Evolutionary conservation across 148 eudicot species (phyloP).

Genomic region (Amaranthus palmeri): DNA sequence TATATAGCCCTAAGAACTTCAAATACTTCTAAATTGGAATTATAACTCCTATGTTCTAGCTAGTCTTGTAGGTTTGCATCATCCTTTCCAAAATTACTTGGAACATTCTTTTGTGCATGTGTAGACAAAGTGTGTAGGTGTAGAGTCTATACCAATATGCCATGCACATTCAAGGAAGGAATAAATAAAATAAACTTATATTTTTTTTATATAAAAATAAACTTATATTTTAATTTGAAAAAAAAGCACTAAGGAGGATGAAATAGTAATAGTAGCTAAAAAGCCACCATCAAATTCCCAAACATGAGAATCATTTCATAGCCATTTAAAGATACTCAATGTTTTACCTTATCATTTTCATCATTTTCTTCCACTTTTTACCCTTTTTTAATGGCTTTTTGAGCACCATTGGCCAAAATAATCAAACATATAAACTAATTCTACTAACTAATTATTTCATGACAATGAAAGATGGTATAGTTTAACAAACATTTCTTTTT

Average conservation of each 20-base stretch:
- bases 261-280: neutral
- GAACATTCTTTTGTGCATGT: conserved; percentile 1
- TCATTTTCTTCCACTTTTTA: conserved; percentile 13
- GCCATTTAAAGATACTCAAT: conserved; percentile 1
- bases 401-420: neutral
- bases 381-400: conserved; percentile 12
- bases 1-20: no score
- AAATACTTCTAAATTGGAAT: no score
- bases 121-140: neutral
- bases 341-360: conserved; percentile 15
- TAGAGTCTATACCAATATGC: no score
- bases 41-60: no score
- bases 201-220: no score
- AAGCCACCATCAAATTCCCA: conserved; percentile 19
- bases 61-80: no score
- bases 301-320: conserved; percentile 21
- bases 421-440: neutral
- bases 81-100: no score
- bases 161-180: conserved; percentile 11
- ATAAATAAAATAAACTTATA: neutral
- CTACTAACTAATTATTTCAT: conserved; percentile 11
- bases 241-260: neutral
- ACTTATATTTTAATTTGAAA: neutral
- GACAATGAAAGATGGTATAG: neutral
- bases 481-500: no score